Base-by-base conservation (phyloP, 2,329 filamentous ascomycete species). In the Ceratocystis smalleyi region DNA sequence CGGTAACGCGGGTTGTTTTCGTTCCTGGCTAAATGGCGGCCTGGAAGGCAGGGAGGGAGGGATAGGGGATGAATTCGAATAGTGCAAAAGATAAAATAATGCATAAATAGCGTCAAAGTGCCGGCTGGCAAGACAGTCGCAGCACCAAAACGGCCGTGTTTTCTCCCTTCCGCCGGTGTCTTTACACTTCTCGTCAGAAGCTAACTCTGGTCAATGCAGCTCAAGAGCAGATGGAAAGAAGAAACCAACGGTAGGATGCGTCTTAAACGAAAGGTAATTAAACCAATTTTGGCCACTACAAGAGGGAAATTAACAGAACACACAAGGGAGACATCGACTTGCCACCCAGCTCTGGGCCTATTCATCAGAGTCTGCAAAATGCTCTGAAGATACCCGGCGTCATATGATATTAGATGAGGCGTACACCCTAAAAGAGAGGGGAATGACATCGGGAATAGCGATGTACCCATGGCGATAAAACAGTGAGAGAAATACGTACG, bases 401-500 rank as follows among this genome's bases (percentile, higher is more conserved):
- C 54, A 35, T 27, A 57, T 35, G 17, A 35, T 35, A 27, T 17
- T 3, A 27, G 27, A 35, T 30, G 3, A 55, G 27, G 17, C 24
- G n/a, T 55, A 35, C 30, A 55, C 24, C 7, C 51, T n/a, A 8
- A 17, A 8, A 57, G 15, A 30, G 51, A 24, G 54, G 54, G 30
- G 27, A 24, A 35, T 57, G 54, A 57, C 54, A 57, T n/a, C 54
- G 24, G 54, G 54, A 32, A 57, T 57, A 57, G 54, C 27, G 51
- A 57, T 8, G n/a, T 15, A 35, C 17, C 27, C 54, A 30, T 57
- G 54, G 17, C 54, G 27, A 57, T 57, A 57, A 17, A 57, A 35
- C 32, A 57, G n/a, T 35, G 54, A 19, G 30, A 57, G 17, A 57
- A 35, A 57, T 57, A 57, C 32, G 54, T 32, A 30, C 22, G 1